Evolutionary conservation across 371 early-diverging fungal genomes (phyloP).

Genomic region (Scutellospora calospora): DNA sequence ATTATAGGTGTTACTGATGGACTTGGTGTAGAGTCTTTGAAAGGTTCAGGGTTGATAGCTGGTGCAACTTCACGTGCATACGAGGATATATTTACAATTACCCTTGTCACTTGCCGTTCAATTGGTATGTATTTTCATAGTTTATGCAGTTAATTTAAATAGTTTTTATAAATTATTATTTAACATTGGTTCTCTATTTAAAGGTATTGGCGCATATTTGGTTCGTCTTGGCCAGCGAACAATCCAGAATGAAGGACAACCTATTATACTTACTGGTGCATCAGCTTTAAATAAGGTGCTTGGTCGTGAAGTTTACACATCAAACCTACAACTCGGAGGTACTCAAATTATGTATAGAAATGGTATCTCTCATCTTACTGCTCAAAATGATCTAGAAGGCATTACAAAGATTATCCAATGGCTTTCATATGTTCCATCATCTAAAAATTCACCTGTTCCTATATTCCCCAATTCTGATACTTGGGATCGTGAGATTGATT

Average conservation of each 20-base stretch:
- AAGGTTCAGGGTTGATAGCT: slow-evolving; percentile 98
- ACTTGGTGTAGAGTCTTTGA: slow-evolving; percentile 98
- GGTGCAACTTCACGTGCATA: slow-evolving; percentile 97
- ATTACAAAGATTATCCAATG: slow-evolving; percentile 94
- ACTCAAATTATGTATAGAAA: slow-evolving; percentile 99
- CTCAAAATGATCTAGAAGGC: slow-evolving; percentile 94
- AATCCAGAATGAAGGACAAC: slow-evolving; percentile 97
- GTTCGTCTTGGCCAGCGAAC: slow-evolving; percentile 98
- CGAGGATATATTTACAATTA: slow-evolving; percentile 96
- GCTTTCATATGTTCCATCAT: slow-evolving; percentile 90
- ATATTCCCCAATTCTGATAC: slow-evolving; percentile 66
- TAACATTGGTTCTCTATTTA: background rate
- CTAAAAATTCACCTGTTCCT: slow-evolving; percentile 70
- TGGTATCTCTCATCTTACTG: slow-evolving; percentile 97
- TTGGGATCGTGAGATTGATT: slow-evolving; percentile 78
- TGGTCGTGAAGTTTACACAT: slow-evolving; percentile 97
- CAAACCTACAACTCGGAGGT: slow-evolving; percentile 98
- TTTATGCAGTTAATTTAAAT: background rate
- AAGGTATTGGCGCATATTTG: slow-evolving; percentile 98
- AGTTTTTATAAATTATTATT: background rate
- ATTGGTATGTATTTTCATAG: slow-evolving; percentile 78
- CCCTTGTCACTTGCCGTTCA: slow-evolving; percentile 96
- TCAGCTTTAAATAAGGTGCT: slow-evolving; percentile 98
- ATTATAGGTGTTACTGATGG: slow-evolving; percentile 93
- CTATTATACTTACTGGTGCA: slow-evolving; percentile 98